Base-by-base conservation (phyloP, 106 monocot genomes). In the Dendrobium officinale region DNA sequence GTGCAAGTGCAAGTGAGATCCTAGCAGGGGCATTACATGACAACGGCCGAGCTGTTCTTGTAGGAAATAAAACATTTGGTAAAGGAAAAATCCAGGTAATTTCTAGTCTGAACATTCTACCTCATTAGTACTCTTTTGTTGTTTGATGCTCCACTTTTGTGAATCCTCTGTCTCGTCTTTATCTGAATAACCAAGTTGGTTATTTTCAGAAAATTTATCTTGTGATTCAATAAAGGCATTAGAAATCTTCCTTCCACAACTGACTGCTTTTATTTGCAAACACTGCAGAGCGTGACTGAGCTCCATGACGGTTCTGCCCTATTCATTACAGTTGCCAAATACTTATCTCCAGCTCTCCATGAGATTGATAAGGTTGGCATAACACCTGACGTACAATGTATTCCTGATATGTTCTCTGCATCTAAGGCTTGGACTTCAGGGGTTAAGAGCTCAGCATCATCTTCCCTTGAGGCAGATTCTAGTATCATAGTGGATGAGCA, bases 1-100 rank as follows among this genome's bases (percentile, higher is more conserved):
- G 97, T 81, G 97, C 97, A 0, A 98, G 97, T 83, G 97, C 97
- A 56, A 98, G 97, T 86, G 97, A 98, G 84, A 98, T 98, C 78
- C 73, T 98, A 77, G 94, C 97, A 37, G 97, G 94, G 44, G 97
- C 97, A 67, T 83, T 98, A 66, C 97, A 89, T 85, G 97, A 98
- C 79, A 98, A 98, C 83, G 97, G 97, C 0, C 94, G 97, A 31
- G 97, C 97, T 76, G 77, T 91, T 74, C 94, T 98, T 66, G 91
- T 98, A 27, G 97, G 97, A 3, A 92, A 91, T 19, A 90, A 74
- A 88, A 98, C 97, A 27, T 98, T 92, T 77, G 94, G 97, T 16
- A 98, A 98, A 87, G 94, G 97, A 79, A 94, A 89, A 89, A 98
- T 98, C 85, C 97, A 98, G 92, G 97, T 88, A 82, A 78, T 31